Percentiles rank a stretch among this genome's conserved stretches.
phyloP scores from a whole-genome alignment of 345 rosid genomes.

The Populus euphratica region DNA sequence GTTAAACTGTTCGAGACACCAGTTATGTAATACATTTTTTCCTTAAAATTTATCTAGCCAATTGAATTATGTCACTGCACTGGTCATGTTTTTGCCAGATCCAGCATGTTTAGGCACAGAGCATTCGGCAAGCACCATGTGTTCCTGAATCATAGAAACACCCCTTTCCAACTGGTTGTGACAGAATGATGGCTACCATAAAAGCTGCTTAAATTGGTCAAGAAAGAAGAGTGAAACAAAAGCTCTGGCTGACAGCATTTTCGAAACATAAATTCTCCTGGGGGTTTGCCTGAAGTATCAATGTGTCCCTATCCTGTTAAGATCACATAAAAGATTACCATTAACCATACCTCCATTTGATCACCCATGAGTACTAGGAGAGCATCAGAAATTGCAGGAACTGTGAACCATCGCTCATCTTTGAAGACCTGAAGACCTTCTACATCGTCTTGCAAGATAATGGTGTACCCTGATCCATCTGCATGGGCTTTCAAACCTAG shows the following conservation, averaged over 20 bases:
- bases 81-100: not conserved
- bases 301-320: not conserved
- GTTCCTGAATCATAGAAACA: no score
- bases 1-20: not conserved
- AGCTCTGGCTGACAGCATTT: not conserved
- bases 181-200: no score
- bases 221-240: no score
- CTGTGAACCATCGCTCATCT: slow-evolving; percentile 15
- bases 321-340: not conserved
- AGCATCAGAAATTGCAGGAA: slow-evolving; percentile 18
- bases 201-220: no score
- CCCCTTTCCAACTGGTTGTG: no score
- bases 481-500: slow-evolving; percentile 21
- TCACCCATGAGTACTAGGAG: slow-evolving; percentile 21
- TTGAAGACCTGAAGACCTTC: slow-evolving; percentile 20
- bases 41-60: not conserved
- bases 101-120: not conserved
- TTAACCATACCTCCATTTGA: slow-evolving; percentile 8
- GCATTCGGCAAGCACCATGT: not conserved
- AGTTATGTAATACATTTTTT: not conserved
- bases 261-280: not conserved
- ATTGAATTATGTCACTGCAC: no score
- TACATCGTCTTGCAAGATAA: slow-evolving; percentile 21
- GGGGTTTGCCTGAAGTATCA: not conserved
- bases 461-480: slow-evolving; percentile 19